Evolutionary conservation across 2,329 filamentous ascomycete genomes (phyloP), one percentile per base, ranked within the genome.

Genomic region (Aspergillus quadrilineatus): DNA sequence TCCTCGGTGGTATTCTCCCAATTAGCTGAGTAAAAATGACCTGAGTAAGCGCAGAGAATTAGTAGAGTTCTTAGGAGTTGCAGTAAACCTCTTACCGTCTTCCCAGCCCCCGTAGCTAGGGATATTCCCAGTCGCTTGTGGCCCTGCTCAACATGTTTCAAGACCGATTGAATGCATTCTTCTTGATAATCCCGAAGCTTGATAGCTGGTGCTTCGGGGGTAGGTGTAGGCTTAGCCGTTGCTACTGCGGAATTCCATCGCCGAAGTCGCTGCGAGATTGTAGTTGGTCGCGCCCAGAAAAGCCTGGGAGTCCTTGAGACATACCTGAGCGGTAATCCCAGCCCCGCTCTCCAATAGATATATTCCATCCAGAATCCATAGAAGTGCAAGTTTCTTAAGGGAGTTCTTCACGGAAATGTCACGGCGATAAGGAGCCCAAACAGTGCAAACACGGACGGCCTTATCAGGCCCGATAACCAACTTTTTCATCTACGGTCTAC

Each of bases 11-110:
- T 50, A 97, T 80, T 56, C 89, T 88, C 66, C 90, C 86, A 60
- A 99, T 96, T 45, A 99, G 82, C 70, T 96, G 92, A 10, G 93
- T 97, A 77, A 99, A 99, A 65, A 99, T 92, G 69, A 99, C 87
- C 89, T 91, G 63, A 14, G 10, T 45, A 22, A 4, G n/a, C 29
- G 26, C 10, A 12, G 15, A n/a, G 28, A 10, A 15, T 47, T 14
- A 47, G 29, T 47, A 28, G 29, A 17, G 32, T 10, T 15, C 10
- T 4, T 5, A 34, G 22, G 3, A 22, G 9, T 26, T 52, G 17
- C 15, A 48, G 36, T 15, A 7, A 48, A n/a, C 4, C 17, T 56
- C 10, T 30, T 32, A 65, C 90, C 6, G 92, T 97, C 73, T 97
- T 97, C 5, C 92, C 92, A 60, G 89, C 86, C 1, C 92, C 92